Evolutionary conservation across 2,329 filamentous ascomycete genomes (phyloP), one percentile per base, ranked within the genome.

Genomic region (Stachybotrys chartarum): DNA sequence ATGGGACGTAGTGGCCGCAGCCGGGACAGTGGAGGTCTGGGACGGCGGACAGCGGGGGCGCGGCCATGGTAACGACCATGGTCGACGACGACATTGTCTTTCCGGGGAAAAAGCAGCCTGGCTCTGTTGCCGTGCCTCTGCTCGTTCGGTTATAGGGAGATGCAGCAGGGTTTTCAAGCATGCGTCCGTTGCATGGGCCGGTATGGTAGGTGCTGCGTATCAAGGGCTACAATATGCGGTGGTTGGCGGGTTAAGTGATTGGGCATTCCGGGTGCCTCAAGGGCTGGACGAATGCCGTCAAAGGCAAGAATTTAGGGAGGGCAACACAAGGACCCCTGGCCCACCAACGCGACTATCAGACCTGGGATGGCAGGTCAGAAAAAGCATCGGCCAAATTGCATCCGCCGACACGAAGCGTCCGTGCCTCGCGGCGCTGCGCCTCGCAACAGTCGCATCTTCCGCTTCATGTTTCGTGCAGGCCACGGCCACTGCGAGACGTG

Each of bases 1-100:
- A 56, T 46, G 67, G 65, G 49, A 78, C 65, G 52, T 69, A 64
- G 61, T 69, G 71, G 60, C 79, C 79, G 69, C 80, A 83, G 64
- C 72, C 73, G 1, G 80, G 78, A 60, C 80, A 83, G 73, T 75
- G 75, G 44, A 67, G 62, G 30, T 61, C 56, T 66, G 56, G 64
- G 60, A 60, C 59, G 54, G 61, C 55, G 48, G 62, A 62, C 52
- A 65, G 58, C 30, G 66, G 56, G 17, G 64, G 57, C 51, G 65
- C 58, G 55, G 68, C 64, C 69, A 70, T 69, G 55, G 72, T 70
- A 58, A 71, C 59, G 61, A 70, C 65, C 65, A 69, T 67, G 58
- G 68, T 68, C 57, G 63, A 56, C 51, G 61, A 60, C 60, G 65
- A 64, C 56, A 54, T 56, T 51, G 45, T 42, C 24, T 24, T 24